phyloP scores from a whole-genome alignment of 1,284 basidiomycete species.

The Fomitopsis betulina region DNA sequence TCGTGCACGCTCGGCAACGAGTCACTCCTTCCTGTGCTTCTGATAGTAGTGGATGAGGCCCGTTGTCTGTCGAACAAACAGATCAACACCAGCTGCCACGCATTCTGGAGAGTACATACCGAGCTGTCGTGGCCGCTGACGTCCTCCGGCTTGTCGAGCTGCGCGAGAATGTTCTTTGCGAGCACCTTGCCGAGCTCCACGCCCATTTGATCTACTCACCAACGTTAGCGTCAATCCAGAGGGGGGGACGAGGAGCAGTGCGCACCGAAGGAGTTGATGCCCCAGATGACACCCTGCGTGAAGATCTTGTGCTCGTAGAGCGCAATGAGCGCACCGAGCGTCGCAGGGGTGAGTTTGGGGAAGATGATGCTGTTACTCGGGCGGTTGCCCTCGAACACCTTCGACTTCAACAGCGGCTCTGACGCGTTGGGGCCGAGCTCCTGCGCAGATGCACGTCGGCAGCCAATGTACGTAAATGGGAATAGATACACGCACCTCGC shows the following conservation, averaged over 20 bases:
- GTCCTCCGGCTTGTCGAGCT: slow-evolving; percentile 78
- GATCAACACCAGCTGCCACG: not conserved
- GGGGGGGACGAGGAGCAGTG: not conserved
- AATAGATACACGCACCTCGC: slow-evolving; percentile 24
- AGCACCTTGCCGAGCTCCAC: slow-evolving; percentile 96
- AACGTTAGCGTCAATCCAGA: slow-evolving; percentile 1
- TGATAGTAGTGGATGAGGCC: slow-evolving; percentile 95
- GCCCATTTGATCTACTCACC: slow-evolving; percentile 78
- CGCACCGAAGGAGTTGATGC: slow-evolving; percentile 94
- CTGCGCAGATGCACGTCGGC: slow-evolving; percentile 23
- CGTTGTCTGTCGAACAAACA: slow-evolving; percentile 59
- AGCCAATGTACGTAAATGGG: not conserved
- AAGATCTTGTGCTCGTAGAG: slow-evolving; percentile 99
- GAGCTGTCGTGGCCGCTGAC: slow-evolving; percentile 92
- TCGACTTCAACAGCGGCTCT: slow-evolving; percentile 88
- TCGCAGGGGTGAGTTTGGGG: slow-evolving; percentile 87
- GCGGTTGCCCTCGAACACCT: slow-evolving; percentile 97
- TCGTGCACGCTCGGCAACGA: not conserved
- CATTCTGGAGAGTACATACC: slow-evolving; percentile 33
- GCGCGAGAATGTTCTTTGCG: slow-evolving; percentile 91
- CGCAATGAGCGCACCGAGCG: slow-evolving; percentile 85
- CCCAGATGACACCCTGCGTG: slow-evolving; percentile 95
- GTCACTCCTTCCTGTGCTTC: slow-evolving; percentile 74
- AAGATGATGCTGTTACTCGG: slow-evolving; percentile 98
- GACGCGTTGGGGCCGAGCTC: slow-evolving; percentile 79